Percentiles rank a stretch among this genome's conserved stretches.
Conservation (phyloP, 2,329 filamentous ascomycete species). For the Escovopsis sp. region DNA sequence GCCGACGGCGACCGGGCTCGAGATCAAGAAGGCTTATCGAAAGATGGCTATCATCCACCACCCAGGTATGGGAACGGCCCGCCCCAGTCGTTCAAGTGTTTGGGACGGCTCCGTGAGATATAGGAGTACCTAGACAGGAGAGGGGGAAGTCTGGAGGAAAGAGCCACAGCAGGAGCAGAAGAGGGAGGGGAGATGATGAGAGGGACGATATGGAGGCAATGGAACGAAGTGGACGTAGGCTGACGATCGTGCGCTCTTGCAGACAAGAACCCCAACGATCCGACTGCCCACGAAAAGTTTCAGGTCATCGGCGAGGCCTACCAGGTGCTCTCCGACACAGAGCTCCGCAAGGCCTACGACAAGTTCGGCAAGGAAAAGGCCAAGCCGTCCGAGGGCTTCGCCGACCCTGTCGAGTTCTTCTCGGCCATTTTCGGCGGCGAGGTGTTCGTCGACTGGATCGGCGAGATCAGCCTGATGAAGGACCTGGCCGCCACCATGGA, state of each 20-base stretch:
- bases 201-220: too few species aligned
- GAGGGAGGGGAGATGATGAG: too few species aligned
- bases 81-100: too few species aligned
- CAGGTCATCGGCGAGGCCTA: slow-evolving; percentile 67
- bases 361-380: slow-evolving; percentile 94
- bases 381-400: slow-evolving; percentile 80
- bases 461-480: slow-evolving; percentile 97
- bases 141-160: too few species aligned
- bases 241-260: slow-evolving; percentile 3
- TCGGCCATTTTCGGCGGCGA: slow-evolving; percentile 96
- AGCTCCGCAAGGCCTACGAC: slow-evolving; percentile 84
- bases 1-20: slow-evolving; percentile 72
- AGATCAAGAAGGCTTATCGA: slow-evolving; percentile 95
- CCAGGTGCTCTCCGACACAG: slow-evolving; percentile 71
- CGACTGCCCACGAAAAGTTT: slow-evolving; percentile 85
- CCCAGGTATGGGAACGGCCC: slow-evolving; percentile 42
- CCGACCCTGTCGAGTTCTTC: slow-evolving; percentile 95
- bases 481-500: slow-evolving; percentile 97
- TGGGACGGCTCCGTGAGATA: too few species aligned
- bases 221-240: not conserved
- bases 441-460: slow-evolving; percentile 90
- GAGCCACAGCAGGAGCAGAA: too few species aligned
- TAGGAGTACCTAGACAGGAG: too few species aligned
- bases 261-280: slow-evolving; percentile 98
- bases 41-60: slow-evolving; percentile 91